phyloP scores from a whole-genome alignment of 2,329 filamentous ascomycete genomes.

The Thielaviopsis euricoi region DNA sequence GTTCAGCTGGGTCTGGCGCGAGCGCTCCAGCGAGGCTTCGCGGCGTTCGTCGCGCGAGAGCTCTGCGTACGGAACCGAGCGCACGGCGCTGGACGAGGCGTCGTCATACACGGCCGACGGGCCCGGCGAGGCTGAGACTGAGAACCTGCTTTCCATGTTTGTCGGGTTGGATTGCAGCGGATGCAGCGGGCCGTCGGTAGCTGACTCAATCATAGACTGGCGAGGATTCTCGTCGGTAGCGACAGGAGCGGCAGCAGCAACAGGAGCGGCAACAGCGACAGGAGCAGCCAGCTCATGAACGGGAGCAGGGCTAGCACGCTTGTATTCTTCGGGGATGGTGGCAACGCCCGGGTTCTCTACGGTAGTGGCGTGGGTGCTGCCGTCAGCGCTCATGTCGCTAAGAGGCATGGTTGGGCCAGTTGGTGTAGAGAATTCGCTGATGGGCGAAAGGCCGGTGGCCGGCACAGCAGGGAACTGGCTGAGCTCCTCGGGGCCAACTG shows the following conservation, averaged over 20 bases:
- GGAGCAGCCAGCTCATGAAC: neutral
- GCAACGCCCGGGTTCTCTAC: neutral
- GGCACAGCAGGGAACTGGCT: neutral
- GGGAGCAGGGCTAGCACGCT: neutral
- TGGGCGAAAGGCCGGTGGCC: neutral
- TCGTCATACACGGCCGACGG: neutral
- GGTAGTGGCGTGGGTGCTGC: conserved; percentile 1
- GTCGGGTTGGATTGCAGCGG: conserved; percentile 9
- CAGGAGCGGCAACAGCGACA: neutral
- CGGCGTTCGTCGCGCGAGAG: conserved; percentile 4
- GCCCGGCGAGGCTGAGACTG: neutral
- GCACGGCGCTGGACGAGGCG: neutral
- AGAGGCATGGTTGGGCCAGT: neutral
- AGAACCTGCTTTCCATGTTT: neutral
- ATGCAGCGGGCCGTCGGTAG: neutral
- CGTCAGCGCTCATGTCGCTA: neutral
- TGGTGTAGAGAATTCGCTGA: conserved; percentile 2
- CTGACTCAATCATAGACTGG: neutral
- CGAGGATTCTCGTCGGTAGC: neutral
- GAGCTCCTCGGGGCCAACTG: conserved; percentile 2
- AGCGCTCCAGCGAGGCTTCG: conserved; percentile 4
- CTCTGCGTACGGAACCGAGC: neutral
- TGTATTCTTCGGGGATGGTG: neutral
- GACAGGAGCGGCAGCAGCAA: neutral
- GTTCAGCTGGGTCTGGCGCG: conserved; percentile 3